A percentile compares a stretch with the other conserved stretches of the same genome.
These are phyloP conservation scores for Achaetomiella virescens DNA, from an alignment of 495 filamentous ascomycete species.

Conservation along the genomic window DNA sequence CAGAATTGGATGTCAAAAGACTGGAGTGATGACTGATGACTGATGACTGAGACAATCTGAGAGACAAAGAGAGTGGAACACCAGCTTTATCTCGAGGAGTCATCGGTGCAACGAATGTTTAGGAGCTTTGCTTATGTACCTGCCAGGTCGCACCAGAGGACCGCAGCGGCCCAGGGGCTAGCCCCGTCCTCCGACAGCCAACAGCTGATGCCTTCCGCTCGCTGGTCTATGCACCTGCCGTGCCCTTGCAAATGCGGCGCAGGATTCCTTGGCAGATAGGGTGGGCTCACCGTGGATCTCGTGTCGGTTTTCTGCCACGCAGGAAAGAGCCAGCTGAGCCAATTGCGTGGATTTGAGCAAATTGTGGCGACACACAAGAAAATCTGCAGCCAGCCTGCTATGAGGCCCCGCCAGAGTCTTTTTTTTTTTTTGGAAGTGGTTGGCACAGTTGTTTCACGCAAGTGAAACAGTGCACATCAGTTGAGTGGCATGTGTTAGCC, in stretches of 20 bases:
- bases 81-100: too few relatives aligned
- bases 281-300: not conserved
- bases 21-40: too few relatives aligned
- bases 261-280: slow-evolving; percentile 4
- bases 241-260: not conserved
- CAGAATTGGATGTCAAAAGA: too few relatives aligned
- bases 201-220: not conserved
- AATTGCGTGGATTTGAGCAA: slow-evolving; percentile 14
- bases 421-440: not conserved
- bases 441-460: not conserved
- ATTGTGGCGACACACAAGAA: slow-evolving; percentile 4
- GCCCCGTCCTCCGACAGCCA: not conserved
- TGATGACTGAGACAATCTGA: not conserved
- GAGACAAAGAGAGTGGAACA: not conserved
- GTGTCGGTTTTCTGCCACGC: not conserved
- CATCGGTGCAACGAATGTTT: too few relatives aligned
- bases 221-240: not conserved
- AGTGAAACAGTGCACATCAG: not conserved
- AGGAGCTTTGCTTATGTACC: too few relatives aligned
- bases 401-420: not conserved
- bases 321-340: not conserved
- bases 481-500: not conserved
- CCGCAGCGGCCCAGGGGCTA: not conserved
- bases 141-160: too few relatives aligned
- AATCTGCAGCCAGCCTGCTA: not conserved